Evolutionary conservation across 768 basidiomycete species (phyloP).

Genomic region (Hypholoma sublateritium): DNA sequence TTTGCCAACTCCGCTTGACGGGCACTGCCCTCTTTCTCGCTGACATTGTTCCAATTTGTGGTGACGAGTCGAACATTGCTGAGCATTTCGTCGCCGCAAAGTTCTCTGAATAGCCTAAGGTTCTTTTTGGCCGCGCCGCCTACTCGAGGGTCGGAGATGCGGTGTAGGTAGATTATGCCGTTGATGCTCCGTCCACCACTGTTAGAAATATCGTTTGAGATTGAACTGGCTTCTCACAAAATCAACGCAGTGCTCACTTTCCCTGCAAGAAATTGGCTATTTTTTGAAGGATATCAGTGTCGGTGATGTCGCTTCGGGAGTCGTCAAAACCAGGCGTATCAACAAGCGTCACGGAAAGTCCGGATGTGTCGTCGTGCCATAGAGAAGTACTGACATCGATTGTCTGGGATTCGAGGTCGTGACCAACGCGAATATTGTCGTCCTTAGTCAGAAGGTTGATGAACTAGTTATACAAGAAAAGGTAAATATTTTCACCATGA

Average conservation of each 20-base stretch:
- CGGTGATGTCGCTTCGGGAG: slow-evolving; percentile 25
- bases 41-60: slow-evolving; percentile 5
- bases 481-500: background rate
- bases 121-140: slow-evolving; percentile 41
- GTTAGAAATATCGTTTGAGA: background rate
- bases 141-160: slow-evolving; percentile 37
- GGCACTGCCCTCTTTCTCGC: slow-evolving; percentile 15
- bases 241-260: slow-evolving; percentile 12
- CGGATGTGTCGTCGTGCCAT: background rate
- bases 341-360: slow-evolving; percentile 28
- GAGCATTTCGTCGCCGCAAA: slow-evolving; percentile 44
- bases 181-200: slow-evolving; percentile 13
- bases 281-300: slow-evolving; percentile 33
- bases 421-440: slow-evolving; percentile 33
- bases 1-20: slow-evolving; percentile 35
- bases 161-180: slow-evolving; percentile 43
- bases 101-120: slow-evolving; percentile 43
- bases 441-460: slow-evolving; percentile 38
- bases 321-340: slow-evolving; percentile 50
- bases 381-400: slow-evolving; percentile 20
- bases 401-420: slow-evolving; percentile 40
- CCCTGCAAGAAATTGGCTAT: slow-evolving; percentile 24
- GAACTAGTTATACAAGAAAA: slow-evolving; percentile 26
- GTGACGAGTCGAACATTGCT: slow-evolving; percentile 8
- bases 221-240: background rate